Evolutionary conservation across 139 green algal genomes (phyloP), one percentile per base, ranked within the genome.

Genomic region (Yamagishiella unicocca): DNA sequence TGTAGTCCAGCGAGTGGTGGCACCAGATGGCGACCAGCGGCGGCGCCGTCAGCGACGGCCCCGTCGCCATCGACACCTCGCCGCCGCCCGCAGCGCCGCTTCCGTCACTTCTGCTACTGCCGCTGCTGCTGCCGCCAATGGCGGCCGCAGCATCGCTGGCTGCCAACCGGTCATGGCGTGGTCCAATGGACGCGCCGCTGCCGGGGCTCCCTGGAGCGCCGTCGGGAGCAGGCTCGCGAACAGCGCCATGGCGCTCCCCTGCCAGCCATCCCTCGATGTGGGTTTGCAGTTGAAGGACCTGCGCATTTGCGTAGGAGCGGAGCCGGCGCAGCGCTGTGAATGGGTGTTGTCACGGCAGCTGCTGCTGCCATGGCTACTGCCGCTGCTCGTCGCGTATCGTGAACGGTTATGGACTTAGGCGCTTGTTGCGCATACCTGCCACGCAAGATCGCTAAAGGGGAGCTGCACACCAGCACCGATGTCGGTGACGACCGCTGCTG

Each of bases 1-100:
- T 27, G 80, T 86, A 86, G n/a, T 86, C 64, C 27, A 35, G 7
- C 0, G 80, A 86, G n/a, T 42, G n/a, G 2, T 19, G 43, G 42
- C 62, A 53, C 31, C 53, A 78, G 2, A 86, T 3, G 0, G 64
- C 80, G 22, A 86, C 45, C 22, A 86, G 66, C 64, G 62, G 31
- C 4, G 76, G 76, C 46, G 25, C 2, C 31, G 9, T 4, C 2
- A 14, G 72, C 67, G 29, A 71, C 24, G 29, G n/a, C n/a, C n/a
- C n/a, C n/a, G n/a, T n/a, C n/a, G n/a, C n/a, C n/a, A n/a, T n/a
- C n/a, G n/a, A n/a, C n/a, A n/a, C n/a, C n/a, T n/a, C n/a, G n/a
- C n/a, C n/a, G n/a, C n/a, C n/a, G n/a, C n/a, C n/a, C n/a, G n/a
- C n/a, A n/a, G n/a, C n/a, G n/a, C n/a, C n/a, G n/a, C n/a, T n/a